Base-by-base conservation (phyloP, 805 yeast species). In the Suhomyces vadensis region DNA sequence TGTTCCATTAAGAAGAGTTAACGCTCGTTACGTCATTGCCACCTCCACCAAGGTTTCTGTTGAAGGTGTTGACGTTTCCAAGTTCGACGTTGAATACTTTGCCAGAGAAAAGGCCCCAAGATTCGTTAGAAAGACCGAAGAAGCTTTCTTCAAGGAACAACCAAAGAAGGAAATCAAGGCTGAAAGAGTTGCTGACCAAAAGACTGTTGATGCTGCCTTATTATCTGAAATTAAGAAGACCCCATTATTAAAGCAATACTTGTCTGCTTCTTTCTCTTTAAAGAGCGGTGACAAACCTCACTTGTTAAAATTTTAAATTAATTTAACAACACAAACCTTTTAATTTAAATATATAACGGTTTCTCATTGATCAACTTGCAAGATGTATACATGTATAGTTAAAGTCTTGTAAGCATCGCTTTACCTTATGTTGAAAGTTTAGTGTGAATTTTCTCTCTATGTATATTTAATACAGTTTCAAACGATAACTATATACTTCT, bases 1-100 rank as follows among this genome's bases (percentile, higher is more conserved):
- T 81, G 99, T 92, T 61, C 98, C 99, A 74, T 82, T 92, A 75
- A 90, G 98, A 86, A 88, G 97, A 83, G 98, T 92, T 63, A 94
- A 92, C 75, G 85, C 97, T 64, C 88, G 96, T 77, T 94, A 92
- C 79, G 99, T 94, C 63, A 92, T 92, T 78, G 98, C 97, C 67
- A 92, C 99, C 69, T 89, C 97, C 61, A 94, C 99, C 77, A 77
- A 81, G 73, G 87, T 94, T 65, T 75, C 82, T 58, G 85, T 92
- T 59, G 79, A 81, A 47, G 74, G 83, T 57, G 88, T 90, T 60
- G 87, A 87, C 67, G 90, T 87, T 60, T 78, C 89, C 67, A 94
- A 92, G 78, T 92, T 87, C 84, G 81, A 85, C 75, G 95, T 82
- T 66, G 86, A 85, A 63, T 94, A 92, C 90, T 92, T 94, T 67